A percentile compares a stretch with the other conserved stretches of the same genome.
Conservation (phyloP, 2,329 filamentous ascomycete species). For the Cladobotryum protrusum region DNA sequence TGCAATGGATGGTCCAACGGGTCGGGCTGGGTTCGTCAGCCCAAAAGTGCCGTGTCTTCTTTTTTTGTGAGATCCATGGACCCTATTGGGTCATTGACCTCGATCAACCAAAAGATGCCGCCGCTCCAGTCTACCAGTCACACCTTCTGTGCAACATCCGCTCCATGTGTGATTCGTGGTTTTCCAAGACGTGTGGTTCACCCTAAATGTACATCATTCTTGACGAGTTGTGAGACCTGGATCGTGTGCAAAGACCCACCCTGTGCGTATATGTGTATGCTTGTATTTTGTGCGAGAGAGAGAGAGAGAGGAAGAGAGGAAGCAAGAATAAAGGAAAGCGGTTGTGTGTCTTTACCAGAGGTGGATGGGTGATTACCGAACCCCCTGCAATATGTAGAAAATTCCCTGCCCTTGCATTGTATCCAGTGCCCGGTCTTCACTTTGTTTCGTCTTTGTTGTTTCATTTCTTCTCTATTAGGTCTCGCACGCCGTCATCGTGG, state of each 20-base stretch:
- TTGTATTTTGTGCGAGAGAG: neutral
- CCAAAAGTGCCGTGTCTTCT: conserved; percentile 6
- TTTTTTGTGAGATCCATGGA: conserved; percentile 7
- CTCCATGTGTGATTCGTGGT: conserved; percentile 7
- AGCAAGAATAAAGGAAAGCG: too few species aligned
- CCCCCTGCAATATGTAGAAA: too few species aligned
- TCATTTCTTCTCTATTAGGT: too few species aligned
- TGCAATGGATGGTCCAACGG: neutral
- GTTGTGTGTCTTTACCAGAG: neutral
- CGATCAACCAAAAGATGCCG: conserved; percentile 8
- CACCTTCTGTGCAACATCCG: conserved; percentile 9
- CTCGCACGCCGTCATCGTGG: too few species aligned
- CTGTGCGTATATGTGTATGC: neutral
- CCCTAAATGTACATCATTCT: conserved; percentile 14
- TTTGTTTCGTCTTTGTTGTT: too few species aligned
- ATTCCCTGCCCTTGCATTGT: too few species aligned
- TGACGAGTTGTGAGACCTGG: conserved; percentile 8
- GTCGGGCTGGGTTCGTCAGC: conserved; percentile 4
- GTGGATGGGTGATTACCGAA: too few species aligned
- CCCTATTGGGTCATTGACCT: conserved; percentile 6
- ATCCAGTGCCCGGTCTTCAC: too few species aligned
- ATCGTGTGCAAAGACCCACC: conserved; percentile 4
- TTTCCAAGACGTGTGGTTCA: conserved; percentile 9
- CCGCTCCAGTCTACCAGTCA: conserved; percentile 11
- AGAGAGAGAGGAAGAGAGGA: too few species aligned